phyloP scores from a whole-genome alignment of 192 early-diverging fungal species.

The Spinellus fusiger region DNA sequence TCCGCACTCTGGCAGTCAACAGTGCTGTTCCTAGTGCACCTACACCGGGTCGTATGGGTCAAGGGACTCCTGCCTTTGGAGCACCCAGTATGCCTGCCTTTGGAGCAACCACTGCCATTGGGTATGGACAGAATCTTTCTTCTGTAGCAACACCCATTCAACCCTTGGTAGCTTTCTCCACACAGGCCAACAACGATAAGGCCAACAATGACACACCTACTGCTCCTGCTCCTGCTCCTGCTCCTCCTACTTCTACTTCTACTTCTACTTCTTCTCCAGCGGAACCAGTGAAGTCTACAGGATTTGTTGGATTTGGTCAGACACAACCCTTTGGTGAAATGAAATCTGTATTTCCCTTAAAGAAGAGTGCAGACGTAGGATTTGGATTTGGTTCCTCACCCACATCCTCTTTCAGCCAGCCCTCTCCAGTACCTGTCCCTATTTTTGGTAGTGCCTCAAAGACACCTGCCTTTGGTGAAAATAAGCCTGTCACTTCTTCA shows the following conservation, averaged over 20 bases:
- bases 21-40: not conserved
- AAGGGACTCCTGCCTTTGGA: constrained; percentile 5
- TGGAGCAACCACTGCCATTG: constrained; percentile 12
- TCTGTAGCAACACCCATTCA: not conserved
- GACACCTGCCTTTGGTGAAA: not conserved
- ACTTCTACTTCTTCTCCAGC: not conserved
- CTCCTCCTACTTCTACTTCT: not conserved
- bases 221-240: not conserved
- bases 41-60: not conserved
- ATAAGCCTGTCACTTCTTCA: not conserved
- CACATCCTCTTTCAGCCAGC: not conserved
- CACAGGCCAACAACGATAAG: not conserved
- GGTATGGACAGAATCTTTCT: not conserved
- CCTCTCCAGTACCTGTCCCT: not conserved
- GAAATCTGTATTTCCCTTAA: not conserved
- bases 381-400: not conserved
- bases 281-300: not conserved
- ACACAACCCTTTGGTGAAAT: not conserved
- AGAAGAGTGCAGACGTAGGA: not conserved
- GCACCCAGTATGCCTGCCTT: constrained; percentile 2
- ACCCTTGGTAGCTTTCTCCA: not conserved
- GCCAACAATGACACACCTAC: not conserved
- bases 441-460: not conserved
- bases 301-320: not conserved
- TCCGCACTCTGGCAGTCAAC: constrained; percentile 1